These are phyloP conservation scores for Candida adriatica DNA, from an alignment of 805 yeast genomes.

Conservation along the genomic window DNA sequence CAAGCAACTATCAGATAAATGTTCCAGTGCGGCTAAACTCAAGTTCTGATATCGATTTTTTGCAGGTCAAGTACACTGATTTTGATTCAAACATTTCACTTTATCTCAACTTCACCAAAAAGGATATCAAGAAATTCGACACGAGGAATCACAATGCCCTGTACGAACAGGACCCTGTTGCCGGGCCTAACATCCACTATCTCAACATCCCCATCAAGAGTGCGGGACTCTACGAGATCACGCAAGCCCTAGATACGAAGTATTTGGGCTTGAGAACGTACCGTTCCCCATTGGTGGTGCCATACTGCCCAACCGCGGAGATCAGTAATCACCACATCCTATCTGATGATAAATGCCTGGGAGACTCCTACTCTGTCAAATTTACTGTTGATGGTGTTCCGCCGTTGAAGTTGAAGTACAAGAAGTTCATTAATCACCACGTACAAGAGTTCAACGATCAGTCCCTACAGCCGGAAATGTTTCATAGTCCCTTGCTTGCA, in stretches of 20 bases:
- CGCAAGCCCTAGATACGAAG: constrained; percentile 59
- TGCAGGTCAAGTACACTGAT: constrained; percentile 59
- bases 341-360: constrained; percentile 52
- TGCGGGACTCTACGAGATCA: constrained; percentile 75
- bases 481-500: constrained; percentile 42
- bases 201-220: constrained; percentile 55
- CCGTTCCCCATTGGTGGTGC: constrained; percentile 56
- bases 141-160: constrained; percentile 14
- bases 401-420: constrained; percentile 59
- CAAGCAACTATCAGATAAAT: constrained; percentile 26
- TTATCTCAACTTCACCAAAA: constrained; percentile 46
- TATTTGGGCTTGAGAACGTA: constrained; percentile 53
- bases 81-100: constrained; percentile 43
- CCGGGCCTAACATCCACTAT: constrained; percentile 38
- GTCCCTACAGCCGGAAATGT: constrained; percentile 42
- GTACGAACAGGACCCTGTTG: constrained; percentile 21
- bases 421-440: constrained; percentile 35
- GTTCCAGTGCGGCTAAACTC: constrained; percentile 81
- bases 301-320: constrained; percentile 71
- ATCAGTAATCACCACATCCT: constrained; percentile 33
- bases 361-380: constrained; percentile 43
- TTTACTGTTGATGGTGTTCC: constrained; percentile 68
- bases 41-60: constrained; percentile 58
- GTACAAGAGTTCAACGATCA: constrained; percentile 33
- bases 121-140: constrained; percentile 41